Base-by-base conservation (phyloP, 2,329 filamentous ascomycete genomes). In the Septoria petroselini region DNA sequence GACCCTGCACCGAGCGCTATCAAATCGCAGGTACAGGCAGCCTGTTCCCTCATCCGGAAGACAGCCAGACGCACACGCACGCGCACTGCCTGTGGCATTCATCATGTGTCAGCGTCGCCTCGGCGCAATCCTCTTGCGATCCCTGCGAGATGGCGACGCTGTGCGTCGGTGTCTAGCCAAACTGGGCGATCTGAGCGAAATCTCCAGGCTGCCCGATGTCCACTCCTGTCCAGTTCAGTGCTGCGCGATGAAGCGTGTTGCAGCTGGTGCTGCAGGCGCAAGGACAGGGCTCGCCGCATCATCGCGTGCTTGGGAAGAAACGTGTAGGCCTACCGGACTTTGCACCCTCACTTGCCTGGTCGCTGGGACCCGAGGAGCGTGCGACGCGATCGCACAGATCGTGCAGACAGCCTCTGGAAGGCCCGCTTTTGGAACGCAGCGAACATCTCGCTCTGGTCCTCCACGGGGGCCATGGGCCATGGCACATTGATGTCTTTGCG, bases 341-440 rank as follows among this genome's bases (percentile, higher is more conserved):
- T n/a, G 35, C 45, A 39, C 5, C 23, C 23, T 39, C 44, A 25
- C 30, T 35, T 35, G 44, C 40, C 47, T 40, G 47, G 47, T 50
- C 23, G 31, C 33, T 50, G 47, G 44, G 19, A 33, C 29, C 9
- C n/a, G 12, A 14, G n/a, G 37, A 35, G 40, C 40, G 47, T 50
- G 40, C 47, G 30, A 42, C 45, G 21, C 33, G 23, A 43, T 50
- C 47, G 47, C 21, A n/a, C n/a, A 34, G 39, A 50, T 50, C 40
- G 39, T 41, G 44, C 44, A 41, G 37, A 35, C 17, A 19, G 44
- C 44, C 33, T 31, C 33, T 21, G 43, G 34, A 25, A 38, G 35
- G 35, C 35, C 35, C 35, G 15, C 19, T 38, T 38, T 38, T 15
- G 35, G 35, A 38, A 23, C 8, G 18, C 14, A 8, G 7, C 15